Conservation (phyloP, 2,329 filamentous ascomycete genomes). For the Penicillium sp. region DNA sequence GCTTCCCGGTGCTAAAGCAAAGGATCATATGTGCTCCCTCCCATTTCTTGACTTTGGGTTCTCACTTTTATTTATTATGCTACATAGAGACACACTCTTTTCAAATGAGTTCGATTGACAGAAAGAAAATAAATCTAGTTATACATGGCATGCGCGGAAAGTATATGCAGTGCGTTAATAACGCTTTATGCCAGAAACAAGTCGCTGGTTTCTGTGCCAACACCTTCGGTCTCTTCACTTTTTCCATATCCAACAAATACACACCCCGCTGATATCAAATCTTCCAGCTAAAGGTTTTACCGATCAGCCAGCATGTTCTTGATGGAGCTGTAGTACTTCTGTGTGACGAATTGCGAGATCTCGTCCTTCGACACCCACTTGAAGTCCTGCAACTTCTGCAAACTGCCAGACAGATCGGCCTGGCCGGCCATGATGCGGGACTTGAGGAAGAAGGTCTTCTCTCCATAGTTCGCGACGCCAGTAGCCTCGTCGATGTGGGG, state of each 20-base stretch:
- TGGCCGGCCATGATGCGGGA: slow-evolving; percentile 96
- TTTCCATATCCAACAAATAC: slow-evolving; percentile 5
- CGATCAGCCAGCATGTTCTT: slow-evolving; percentile 81
- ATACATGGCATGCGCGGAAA: slow-evolving; percentile 37
- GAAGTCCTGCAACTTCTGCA: slow-evolving; percentile 75
- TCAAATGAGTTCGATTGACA: slow-evolving; percentile 21
- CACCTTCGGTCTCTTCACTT: slow-evolving; percentile 6
- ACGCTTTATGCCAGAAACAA: slow-evolving; percentile 19
- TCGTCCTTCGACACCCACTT: slow-evolving; percentile 92
- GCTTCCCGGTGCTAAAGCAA: slow-evolving; percentile 62
- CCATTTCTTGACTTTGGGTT: slow-evolving; percentile 50
- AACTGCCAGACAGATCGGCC: slow-evolving; percentile 72
- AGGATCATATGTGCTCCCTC: slow-evolving; percentile 45
- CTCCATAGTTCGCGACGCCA: slow-evolving; percentile 54
- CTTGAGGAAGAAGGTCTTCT: slow-evolving; percentile 96
- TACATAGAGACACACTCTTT: neutral
- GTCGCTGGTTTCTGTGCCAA: slow-evolving; percentile 7
- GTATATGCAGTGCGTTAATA: slow-evolving; percentile 36
- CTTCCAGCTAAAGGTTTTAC: slow-evolving; percentile 42
- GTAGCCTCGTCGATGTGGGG: slow-evolving; percentile 45
- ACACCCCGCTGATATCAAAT: neutral
- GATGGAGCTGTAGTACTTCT: slow-evolving; percentile 71
- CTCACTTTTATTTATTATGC: slow-evolving; percentile 50
- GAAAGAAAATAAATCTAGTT: slow-evolving; percentile 33
- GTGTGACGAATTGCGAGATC: slow-evolving; percentile 65